Conservation (phyloP, 2,329 filamentous ascomycete genomes). For the Graphiopsis chlorocephala region DNA sequence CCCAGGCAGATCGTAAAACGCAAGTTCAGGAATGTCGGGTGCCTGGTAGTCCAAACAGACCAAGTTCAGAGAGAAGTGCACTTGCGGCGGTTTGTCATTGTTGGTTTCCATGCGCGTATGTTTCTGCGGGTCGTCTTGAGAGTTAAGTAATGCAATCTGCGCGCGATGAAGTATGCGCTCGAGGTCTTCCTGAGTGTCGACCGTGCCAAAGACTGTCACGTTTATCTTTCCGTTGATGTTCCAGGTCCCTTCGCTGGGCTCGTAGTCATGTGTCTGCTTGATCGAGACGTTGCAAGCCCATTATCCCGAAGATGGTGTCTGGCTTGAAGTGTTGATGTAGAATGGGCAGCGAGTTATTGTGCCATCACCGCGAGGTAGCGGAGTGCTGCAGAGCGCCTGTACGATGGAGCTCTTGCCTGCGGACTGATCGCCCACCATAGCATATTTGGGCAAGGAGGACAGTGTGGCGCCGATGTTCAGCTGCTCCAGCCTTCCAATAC, state of each 20-base stretch:
- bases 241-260: no score
- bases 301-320: not conserved
- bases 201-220: not conserved
- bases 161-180: not conserved
- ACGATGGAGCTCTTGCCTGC: not conserved
- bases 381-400: not conserved
- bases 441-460: not conserved
- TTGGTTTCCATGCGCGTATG: no score
- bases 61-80: not conserved
- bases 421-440: not conserved
- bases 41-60: not conserved
- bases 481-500: not conserved
- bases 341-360: not conserved
- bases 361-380: not conserved
- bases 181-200: not conserved
- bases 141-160: not conserved
- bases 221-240: no score
- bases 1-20: not conserved
- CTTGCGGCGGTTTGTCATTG: not conserved
- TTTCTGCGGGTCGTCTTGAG: not conserved
- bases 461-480: not conserved
- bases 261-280: not conserved
- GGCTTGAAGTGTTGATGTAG: not conserved
- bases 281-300: not conserved
- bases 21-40: not conserved